Base-by-base conservation (phyloP, 495 filamentous ascomycete genomes). In the Durotheca rogersii region DNA sequence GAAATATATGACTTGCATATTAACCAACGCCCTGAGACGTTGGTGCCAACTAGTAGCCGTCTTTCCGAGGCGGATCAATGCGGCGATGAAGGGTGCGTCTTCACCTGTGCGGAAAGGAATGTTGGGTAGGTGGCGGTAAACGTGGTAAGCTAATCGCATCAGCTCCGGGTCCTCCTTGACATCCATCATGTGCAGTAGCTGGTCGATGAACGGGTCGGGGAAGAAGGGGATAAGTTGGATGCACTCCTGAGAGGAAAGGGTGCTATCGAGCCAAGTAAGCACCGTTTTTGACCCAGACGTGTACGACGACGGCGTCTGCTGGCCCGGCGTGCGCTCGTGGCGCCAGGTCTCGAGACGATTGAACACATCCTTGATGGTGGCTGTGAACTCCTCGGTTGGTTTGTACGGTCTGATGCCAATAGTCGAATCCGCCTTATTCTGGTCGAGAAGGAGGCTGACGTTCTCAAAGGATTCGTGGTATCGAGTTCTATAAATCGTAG, bases 1-100 rank as follows among this genome's bases (percentile, higher is more conserved):
- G 82, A 97, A 99, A 74, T 95, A 99, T 64, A 99, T 85, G 61
- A 96, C 92, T 67, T 99, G 93, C 77, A 99, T 97, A 71, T 96
- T 97, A 72, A 99, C 95, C 57, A 97, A 82, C 18, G 95, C 88
- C n/a, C 93, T 84, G 29, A 99, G 78, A 16, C 93, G 88, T 67
- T 97, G 94, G 65, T 99, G 93, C 93, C 93, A 99, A n/a, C 85
- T 87, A 2, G 85, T 71, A 0, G 92, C 86, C 7, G 82, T 86
- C 58, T 84, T 87, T 30, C 94, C 93, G 47, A 99, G 92, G 47
- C 85, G 81, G 54, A 96, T 91, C 29, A 97, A 82, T 1, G 86
- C 85, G 9, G 80, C 79, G 58, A 96, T 88, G 68, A 99, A 95
- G 2, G 76, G 77, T 2, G 79, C 83, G 62, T 93, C 87, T 64